Base-by-base conservation (phyloP, 495 filamentous ascomycete genomes). In the Hypoxylon crocopeplum region DNA sequence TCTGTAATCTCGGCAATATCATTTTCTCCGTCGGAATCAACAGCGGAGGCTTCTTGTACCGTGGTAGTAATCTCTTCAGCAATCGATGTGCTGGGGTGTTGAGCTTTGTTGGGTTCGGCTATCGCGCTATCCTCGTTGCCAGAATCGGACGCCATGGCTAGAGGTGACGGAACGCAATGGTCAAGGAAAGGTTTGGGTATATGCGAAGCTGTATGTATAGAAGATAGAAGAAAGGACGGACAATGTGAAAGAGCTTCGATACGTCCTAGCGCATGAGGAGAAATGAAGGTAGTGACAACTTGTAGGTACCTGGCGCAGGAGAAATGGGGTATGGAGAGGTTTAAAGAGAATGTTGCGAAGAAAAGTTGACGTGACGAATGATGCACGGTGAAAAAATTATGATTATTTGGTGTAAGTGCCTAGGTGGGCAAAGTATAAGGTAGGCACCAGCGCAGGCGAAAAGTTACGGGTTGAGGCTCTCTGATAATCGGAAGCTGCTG, bases 1-100 rank as follows among this genome's bases (percentile, higher is more conserved):
- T 83, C 68, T 3, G 57, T 48, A 11, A 19, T 32, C 1, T 60
- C 39, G 27, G 25, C 5, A 15, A 19, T 27, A 15, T 39, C 37
- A 19, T 46, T 29, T 10, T 56, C 39, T 15, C 16, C 29, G 8
- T 48, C 24, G 8, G 45, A 20, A 2, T 48, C 51, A n/a, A 2
- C 7, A 11, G 24, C 8, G 1, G 42, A 42, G n/a, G 48, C 37
- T 30, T 45, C 34, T 29, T 55, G 30, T 8, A 15, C 34, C 7
- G 48, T 42, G 5, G 36, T 30, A 15, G 27, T 51, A n/a, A 48
- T 42, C 17, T 48, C 40, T 27, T 58, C 37, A 8, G 47, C 22
- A 6, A 48, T 48, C 34, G 44, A 48, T 7, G 13, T 32, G 16
- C 8, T 27, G 16, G 41, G 30, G 15, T 41, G 37, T 32, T 25